Base-by-base conservation (phyloP, 1,139 yeast species). In the Geotrichum citri-aurantii region DNA sequence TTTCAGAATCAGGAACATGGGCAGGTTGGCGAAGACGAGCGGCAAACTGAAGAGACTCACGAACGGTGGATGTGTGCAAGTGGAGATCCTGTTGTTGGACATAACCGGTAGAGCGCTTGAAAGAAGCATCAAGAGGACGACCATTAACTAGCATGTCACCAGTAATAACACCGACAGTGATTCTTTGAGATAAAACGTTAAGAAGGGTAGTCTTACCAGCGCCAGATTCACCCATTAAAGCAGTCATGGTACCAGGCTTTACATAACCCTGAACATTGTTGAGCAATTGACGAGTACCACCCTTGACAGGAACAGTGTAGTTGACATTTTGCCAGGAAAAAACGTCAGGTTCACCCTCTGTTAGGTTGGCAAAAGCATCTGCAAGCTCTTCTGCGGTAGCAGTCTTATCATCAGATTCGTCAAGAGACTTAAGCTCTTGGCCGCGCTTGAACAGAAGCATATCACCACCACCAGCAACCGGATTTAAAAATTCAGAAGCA, bases 221-320 rank as follows among this genome's bases (percentile, higher is more conserved):
- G 65, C 86, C 86, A 26, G 86, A 82, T 64, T 80, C 85, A 62
- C 87, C 87, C 85, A 83, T 82, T 48, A 83, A 68, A 27, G 83
- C 84, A 54, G 83, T 80, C 74, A 81, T 73, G 42, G 82, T 79
- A 64, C 86, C 86, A 26, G 86, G 85, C 61, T 79, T 78, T 65
- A 82, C 82, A 69, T 77, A 84, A 53, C 88, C 89, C 64, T 82
- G 82, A 50, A 84, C 81, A 65, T 78, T 75, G 60, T 81, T 78
- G 63, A 84, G 73, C 57, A 81, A 70, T 64, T 76, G 74, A 66
- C 80, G 73, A 11, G 64, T 58, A 42, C 78, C 75, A 68, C 81
- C 79, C 64, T 76, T 77, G 57, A 79, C 76, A 24, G 81, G 81
- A 66, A 79, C 79, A 53, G 73, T 70, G 61, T 79, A 79, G 63